Evolutionary conservation across 129 eudicot species (phyloP), one percentile per base, ranked within the genome.

Genomic region (Flaveria robusta): DNA sequence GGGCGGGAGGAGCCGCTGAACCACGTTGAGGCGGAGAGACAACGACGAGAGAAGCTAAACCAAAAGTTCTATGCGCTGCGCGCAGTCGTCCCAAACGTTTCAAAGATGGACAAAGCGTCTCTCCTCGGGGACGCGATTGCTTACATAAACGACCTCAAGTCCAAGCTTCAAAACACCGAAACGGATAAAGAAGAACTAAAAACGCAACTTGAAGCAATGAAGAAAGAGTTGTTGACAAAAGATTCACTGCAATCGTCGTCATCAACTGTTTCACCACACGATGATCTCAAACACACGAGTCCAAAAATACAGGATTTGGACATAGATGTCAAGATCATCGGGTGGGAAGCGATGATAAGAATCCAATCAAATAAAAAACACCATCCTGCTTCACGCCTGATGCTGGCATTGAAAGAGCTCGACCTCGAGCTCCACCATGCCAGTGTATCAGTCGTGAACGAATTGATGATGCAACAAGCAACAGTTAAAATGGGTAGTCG

Each of bases 1-100:
- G 98, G 98, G 22, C 83, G 98, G n/a, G 96, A 91, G 65, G 96
- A 94, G 81, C 93, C 98, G 1, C 83, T 94, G 19, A 94, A 94
- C 68, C 98, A 94, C 41, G 98, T 94, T 0, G 97, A 94, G 71
- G 98, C 98, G 1, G 98, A 94, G 68, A 84, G 96, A 54, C 93
- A 87, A 55, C 60, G 98, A 50, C 68, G 98, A 0, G 98, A 94
- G 74, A 94, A 94, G 72, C 85, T 94, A 18, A 94, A 94, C 84
- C 98, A 91, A 78, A 81, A 90, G 29, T 94, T 94, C 68, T 91
- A 87, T 66, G 97, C 98, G 0, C 79, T 94, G 8, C 75, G 98
- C 66, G 97, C 98, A 0, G 93, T 94, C 11, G 97, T 94, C 13
- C 98, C 98, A 4, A 94, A 89, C 66, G 85, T 94, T 11, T 91